A percentile compares a stretch with the other conserved stretches of the same genome.
Evolutionary conservation across 305 asterid genomes (phyloP).

Genomic region (Solanum hybrid): DNA sequence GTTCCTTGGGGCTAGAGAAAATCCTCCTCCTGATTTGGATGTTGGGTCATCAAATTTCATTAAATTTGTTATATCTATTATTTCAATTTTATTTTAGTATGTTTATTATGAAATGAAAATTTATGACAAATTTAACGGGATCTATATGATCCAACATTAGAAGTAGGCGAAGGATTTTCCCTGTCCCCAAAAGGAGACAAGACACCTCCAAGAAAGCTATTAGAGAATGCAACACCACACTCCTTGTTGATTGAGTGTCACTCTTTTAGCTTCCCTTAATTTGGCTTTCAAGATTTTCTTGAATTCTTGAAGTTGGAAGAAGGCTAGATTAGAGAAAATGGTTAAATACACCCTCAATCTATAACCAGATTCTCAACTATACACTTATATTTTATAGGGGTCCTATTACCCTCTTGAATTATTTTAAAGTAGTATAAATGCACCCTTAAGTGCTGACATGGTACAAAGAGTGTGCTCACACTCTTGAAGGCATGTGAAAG

Average conservation of each 20-base stretch:
- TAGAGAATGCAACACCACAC: background rate
- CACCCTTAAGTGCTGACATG: no score
- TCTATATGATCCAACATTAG: background rate
- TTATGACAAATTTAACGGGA: background rate
- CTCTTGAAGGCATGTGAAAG: no score
- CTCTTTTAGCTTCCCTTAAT: background rate
- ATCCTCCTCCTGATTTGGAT: background rate
- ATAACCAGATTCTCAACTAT: no score
- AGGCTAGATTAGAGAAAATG: background rate
- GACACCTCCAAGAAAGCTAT: background rate
- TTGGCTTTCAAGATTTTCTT: background rate
- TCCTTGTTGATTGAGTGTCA: background rate
- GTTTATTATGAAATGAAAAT: background rate
- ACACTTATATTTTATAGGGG: no score
- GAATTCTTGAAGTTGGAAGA: background rate
- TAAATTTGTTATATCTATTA: background rate
- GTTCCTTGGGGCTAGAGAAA: background rate
- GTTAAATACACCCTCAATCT: no score
- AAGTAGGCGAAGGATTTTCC: background rate
- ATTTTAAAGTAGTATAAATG: no score
- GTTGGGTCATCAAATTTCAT: background rate
- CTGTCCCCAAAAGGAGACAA: background rate
- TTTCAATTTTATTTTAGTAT: background rate
- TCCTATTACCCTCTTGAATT: no score
- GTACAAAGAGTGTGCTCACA: no score